Evolutionary conservation across 129 eudicot species (phyloP).

Genomic region (Solidago caesia): DNA sequence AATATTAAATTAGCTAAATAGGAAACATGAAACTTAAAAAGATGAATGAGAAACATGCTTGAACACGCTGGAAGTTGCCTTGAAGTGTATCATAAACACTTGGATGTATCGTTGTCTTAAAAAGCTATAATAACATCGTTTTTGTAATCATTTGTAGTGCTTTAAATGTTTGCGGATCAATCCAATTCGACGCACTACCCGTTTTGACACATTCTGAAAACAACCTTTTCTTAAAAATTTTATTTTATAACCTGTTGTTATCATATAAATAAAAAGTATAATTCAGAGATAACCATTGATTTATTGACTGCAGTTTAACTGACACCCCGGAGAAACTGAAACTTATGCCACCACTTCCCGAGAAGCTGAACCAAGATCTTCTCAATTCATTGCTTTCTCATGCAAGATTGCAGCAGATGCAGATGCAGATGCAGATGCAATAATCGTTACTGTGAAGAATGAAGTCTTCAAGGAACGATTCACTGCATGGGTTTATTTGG

Average conservation of each 20-base stretch:
- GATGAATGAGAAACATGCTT: not conserved
- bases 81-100: no score
- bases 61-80: no score
- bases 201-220: not conserved
- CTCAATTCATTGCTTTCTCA: slow-evolving; percentile 58
- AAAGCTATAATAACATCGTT: not conserved
- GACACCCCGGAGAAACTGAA: slow-evolving; percentile 56
- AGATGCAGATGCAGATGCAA: not conserved
- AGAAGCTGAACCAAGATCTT: slow-evolving; percentile 67
- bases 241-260: not conserved
- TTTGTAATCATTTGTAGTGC: not conserved
- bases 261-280: not conserved
- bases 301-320: slow-evolving; percentile 44
- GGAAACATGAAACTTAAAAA: not conserved
- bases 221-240: not conserved
- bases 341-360: slow-evolving; percentile 76
- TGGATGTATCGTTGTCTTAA: not conserved
- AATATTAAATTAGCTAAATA: not conserved
- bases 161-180: not conserved
- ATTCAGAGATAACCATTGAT: not conserved
- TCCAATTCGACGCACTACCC: not conserved
- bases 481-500: slow-evolving; percentile 18
- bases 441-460: slow-evolving; percentile 9
- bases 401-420: slow-evolving; percentile 31
- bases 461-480: slow-evolving; percentile 18